Base-by-base conservation (phyloP, 495 filamentous ascomycete genomes). In the Penicillium ucsense region DNA sequence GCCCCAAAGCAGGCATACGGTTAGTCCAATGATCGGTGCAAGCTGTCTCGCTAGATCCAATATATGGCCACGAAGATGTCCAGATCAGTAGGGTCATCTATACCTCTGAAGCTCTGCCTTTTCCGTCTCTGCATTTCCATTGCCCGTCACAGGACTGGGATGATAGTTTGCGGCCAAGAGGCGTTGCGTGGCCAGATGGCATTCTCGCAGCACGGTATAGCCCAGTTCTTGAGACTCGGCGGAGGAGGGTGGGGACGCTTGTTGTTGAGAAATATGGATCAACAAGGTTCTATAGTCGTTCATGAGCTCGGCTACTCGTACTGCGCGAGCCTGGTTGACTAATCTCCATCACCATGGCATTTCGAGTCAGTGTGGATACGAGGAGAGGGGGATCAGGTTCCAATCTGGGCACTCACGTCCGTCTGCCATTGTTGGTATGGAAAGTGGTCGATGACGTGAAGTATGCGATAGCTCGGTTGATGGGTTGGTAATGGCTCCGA, bases 281-380 rank as follows among this genome's bases (percentile, higher is more conserved):
- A 94, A 84, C 3, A 94, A 77, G 46, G 79, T 85, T 49, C 84
- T 83, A 72, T 89, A 95, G 68, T 94, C 89, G 57, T 78, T 76
- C 56, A 94, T 84, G 49, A 94, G 72, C 64, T 94, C 85, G 60
- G 85, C 81, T 60, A 95, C 79, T 62, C 89, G 82, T 58, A 81
- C 72, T 49, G 84, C 83, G 61, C 89, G 85, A 57, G 82, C 83
- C 54, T 89, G 79, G 67, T 95, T 94, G 51, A 94, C 89, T 95
- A 61, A 39, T 27, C 4, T 35, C 56, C 51, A 29, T 43, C 28
- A 28, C 9, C 7, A 47, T 30, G 20, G 20, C 20, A 20, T 20
- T 20, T 20, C 20, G 20, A 20, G 20, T 20, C 20, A 20, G 20
- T 20, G 2, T 20, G 20, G 20, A 20, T 20, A 20, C 20, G 20